Percentiles rank a stretch among this genome's conserved stretches.
Conservation (phyloP, 2,329 filamentous ascomycete species). For the Curvularia verruculosa region DNA sequence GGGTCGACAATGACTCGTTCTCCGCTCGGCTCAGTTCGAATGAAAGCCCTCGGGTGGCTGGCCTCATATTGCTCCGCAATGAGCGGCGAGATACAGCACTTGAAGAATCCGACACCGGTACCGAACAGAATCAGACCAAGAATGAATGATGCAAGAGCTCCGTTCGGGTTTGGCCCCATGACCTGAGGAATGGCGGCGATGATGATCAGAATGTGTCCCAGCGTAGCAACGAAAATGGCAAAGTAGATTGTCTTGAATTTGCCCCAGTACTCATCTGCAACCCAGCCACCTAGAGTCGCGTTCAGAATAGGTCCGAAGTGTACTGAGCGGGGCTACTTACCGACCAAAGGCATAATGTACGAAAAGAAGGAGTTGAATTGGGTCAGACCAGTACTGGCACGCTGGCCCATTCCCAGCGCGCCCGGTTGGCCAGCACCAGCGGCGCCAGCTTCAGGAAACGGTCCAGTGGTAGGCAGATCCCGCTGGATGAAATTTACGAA, state of each 20-base stretch:
- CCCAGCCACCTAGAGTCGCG: slow-evolving; percentile 61
- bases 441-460: slow-evolving; percentile 57
- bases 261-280: slow-evolving; percentile 65
- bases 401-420: slow-evolving; percentile 37
- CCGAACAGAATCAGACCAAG: slow-evolving; percentile 54
- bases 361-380: slow-evolving; percentile 32
- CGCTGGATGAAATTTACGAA: slow-evolving; percentile 50
- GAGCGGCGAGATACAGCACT: slow-evolving; percentile 59
- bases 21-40: slow-evolving; percentile 60
- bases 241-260: slow-evolving; percentile 64
- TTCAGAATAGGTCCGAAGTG: slow-evolving; percentile 16
- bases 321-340: slow-evolving; percentile 20
- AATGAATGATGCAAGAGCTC: slow-evolving; percentile 56
- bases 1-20: slow-evolving; percentile 73
- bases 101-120: slow-evolving; percentile 53
- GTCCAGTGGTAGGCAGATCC: slow-evolving; percentile 55
- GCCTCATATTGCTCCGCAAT: slow-evolving; percentile 71
- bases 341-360: slow-evolving; percentile 34
- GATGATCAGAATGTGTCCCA: slow-evolving; percentile 60
- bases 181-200: slow-evolving; percentile 58
- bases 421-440: slow-evolving; percentile 38
- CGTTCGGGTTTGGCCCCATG: slow-evolving; percentile 40
- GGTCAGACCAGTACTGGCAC: slow-evolving; percentile 32
- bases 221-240: slow-evolving; percentile 63
- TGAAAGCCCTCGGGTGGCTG: slow-evolving; percentile 57